Evolutionary conservation across 179 eudicot species (phyloP).

Genomic region (Beta corolliflora): DNA sequence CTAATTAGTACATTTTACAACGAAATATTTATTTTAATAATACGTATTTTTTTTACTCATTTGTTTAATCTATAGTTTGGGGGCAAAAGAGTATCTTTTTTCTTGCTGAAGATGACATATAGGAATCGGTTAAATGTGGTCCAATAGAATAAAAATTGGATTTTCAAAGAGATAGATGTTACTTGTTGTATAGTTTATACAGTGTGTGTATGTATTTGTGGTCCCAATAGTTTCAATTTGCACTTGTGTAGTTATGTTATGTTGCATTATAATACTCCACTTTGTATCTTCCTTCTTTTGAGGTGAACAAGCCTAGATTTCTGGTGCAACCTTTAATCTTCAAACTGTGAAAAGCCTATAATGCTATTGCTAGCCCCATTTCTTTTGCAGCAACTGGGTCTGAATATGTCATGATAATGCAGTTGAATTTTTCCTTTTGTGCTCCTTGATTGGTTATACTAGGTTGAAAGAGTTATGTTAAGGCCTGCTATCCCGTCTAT

Average conservation of each 20-base stretch:
- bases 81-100: neutral
- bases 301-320: conserved; percentile 39
- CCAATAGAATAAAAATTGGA: conserved; percentile 5
- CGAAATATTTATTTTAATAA: neutral
- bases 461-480: too few relatives aligned
- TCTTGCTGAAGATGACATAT: conserved; percentile 11
- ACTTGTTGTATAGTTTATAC: conserved; percentile 15
- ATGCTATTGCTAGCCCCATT: conserved; percentile 10
- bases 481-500: too few relatives aligned
- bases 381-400: conserved; percentile 4
- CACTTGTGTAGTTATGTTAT: neutral
- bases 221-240: conserved; percentile 20
- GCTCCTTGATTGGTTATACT: neutral
- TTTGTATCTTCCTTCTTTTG: conserved; percentile 25
- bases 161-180: neutral
- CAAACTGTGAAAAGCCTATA: conserved; percentile 30
- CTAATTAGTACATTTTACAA: too few relatives aligned
- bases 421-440: conserved; percentile 10
- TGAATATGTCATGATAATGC: conserved; percentile 13
- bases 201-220: conserved; percentile 7
- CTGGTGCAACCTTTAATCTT: conserved; percentile 23
- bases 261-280: neutral
- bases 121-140: conserved; percentile 23
- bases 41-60: neutral
- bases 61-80: neutral